Percentiles rank a stretch among this genome's conserved stretches.
phyloP scores from a whole-genome alignment of 441 rosid genomes.

The Euphorbia corollata region DNA sequence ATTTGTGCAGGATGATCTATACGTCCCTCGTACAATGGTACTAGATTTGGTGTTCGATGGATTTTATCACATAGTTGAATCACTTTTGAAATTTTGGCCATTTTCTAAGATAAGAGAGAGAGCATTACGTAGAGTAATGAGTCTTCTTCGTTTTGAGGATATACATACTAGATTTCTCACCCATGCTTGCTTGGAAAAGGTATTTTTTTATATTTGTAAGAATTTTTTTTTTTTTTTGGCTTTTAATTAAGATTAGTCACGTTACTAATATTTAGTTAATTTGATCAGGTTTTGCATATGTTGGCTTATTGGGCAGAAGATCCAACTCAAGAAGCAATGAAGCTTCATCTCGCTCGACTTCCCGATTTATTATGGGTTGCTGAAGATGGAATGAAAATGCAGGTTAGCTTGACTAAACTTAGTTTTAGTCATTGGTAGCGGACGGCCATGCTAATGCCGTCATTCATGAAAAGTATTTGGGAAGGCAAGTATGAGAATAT shows the following conservation, averaged over 20 bases:
- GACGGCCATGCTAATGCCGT: no score
- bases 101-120: background rate
- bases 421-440: no score
- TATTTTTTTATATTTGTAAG: background rate
- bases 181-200: background rate
- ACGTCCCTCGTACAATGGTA: slow-evolving; percentile 39
- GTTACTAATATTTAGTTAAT: background rate
- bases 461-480: no score
- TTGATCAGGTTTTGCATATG: slow-evolving; percentile 59
- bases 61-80: slow-evolving; percentile 35
- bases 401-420: slow-evolving; percentile 30
- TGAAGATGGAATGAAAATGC: slow-evolving; percentile 95
- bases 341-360: slow-evolving; percentile 68
- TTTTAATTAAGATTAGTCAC: background rate
- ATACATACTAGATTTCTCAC: background rate
- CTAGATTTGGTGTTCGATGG: slow-evolving; percentile 48
- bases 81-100: background rate
- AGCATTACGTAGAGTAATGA: background rate
- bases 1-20: slow-evolving; percentile 48
- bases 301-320: slow-evolving; percentile 90
- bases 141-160: background rate
- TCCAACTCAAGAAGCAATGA: slow-evolving; percentile 77
- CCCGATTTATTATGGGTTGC: slow-evolving; percentile 75
- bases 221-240: background rate
- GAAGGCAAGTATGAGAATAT: no score